Evolutionary conservation across 768 basidiomycete genomes (phyloP), one percentile per base, ranked within the genome.

Genomic region (Amanita pallidorosea): DNA sequence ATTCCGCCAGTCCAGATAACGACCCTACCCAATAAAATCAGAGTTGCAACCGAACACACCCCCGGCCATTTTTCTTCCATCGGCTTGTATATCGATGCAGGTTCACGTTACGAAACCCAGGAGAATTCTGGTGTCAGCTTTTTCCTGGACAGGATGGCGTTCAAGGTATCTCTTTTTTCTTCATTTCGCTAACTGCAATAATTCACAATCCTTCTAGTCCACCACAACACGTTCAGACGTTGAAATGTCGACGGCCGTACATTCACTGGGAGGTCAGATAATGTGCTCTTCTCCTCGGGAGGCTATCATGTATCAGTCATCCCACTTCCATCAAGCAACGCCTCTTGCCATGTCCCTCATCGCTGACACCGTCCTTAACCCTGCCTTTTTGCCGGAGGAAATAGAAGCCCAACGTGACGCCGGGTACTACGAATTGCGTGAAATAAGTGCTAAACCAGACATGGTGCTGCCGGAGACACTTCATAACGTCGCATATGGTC

Each of bases 261-360:
- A 91, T 62, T 74, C 75, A 3, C 75, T 95, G 31, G 94, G 95
- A 36, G 91, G 92, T 13, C 91, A 95, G 68, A 92, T 98, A 53
- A 74, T 86, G 66, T 92, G 88, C 61, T 84, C 91, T 15, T 88
- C 91, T 15, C 85, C 91, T 2, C 76, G 96, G 42, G 96, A 99
- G 65, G 79, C 90, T 18, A 92, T 97, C 61, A 90, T 96, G 87
- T 99, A 98, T 63, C 96, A 98, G 67, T 95, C 95, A 9, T 90
- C 92, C 35, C 87, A 95, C 64, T 94, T 93, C 61, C 82, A 91
- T 57, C 72, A 81, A 54, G 81, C 81, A 36, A 89, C 93, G 2
- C 81, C 88, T 1, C 73, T 81, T 6, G 91, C 92, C 9, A 63
- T 99, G 45, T 85, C 86, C 23, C 78, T 98, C 55, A 89, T 99